phyloP scores from a whole-genome alignment of 805 yeast genomes.

The Wickerhamiella brachini region DNA sequence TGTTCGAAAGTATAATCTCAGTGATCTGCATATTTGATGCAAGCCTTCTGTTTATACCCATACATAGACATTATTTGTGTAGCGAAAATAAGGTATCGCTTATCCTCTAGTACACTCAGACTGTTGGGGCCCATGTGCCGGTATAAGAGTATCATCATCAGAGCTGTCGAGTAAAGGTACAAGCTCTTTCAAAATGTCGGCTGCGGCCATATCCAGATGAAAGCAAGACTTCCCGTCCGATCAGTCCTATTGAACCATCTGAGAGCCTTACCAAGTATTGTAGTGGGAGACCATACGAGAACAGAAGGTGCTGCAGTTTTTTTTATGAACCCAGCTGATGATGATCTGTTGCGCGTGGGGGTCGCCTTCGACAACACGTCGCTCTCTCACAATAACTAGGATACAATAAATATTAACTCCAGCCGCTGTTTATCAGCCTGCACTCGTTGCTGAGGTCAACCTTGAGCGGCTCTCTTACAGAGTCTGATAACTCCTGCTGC shows the following conservation, averaged over 20 bases:
- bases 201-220: neutral
- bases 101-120: no score
- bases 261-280: neutral
- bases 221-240: neutral
- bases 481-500: neutral
- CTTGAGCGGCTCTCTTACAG: neutral
- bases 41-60: no score
- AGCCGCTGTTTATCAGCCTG: neutral
- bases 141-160: no score
- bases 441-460: neutral
- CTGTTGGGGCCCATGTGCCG: no score
- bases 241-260: neutral
- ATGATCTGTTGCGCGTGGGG: no score
- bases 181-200: neutral
- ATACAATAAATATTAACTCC: neutral
- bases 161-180: no score
- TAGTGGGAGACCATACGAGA: neutral
- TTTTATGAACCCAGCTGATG: neutral
- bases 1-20: no score
- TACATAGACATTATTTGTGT: no score
- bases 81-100: no score
- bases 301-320: neutral
- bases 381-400: no score
- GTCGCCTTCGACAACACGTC: no score
- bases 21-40: no score